Evolutionary conservation across 306 rosid species (phyloP), one percentile per base, ranked within the genome.

Genomic region (Carpinus viminea): DNA sequence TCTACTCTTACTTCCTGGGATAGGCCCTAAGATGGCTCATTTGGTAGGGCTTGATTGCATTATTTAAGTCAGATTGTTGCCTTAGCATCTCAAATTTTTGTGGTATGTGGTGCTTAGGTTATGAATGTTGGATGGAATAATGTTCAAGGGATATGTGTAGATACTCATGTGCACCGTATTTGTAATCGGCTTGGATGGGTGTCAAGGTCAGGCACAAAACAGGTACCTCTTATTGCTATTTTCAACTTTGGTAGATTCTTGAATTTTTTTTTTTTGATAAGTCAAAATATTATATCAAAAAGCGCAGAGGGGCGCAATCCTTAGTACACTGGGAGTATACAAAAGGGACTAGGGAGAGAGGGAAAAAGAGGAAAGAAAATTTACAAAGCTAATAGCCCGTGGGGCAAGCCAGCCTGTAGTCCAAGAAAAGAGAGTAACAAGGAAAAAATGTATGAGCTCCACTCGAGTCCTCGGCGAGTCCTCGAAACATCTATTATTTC

Each of bases 21-120:
- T 94, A 71, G 98, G 98, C 71, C 98, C 98, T 69, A 94, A 94
- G 89, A 94, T 94, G 85, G 98, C 97, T 81, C 96, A 94, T 88
- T 83, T 94, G 95, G 97, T 94, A 85, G 74, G 78, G 68, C 62
- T 51, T 76, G 43, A 64, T 66, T 48, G 73, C 72, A 31, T 76
- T 65, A 5, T 31, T 74, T 41, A 65, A 80, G 82, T 75, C 68
- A 74, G 21, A 50, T 3, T 73, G 68, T 71, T 75, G 52, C 79
- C 66, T 70, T 57, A 69, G 74, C 75, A 74, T 79, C 78, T 53
- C 55, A 17, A 71, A 82, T 43, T 48, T 62, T 47, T 66, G 73
- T 79, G 70, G 36, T 79, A 24, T 50, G 28, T 83, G 85, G 56
- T 66, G 68, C 20, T 68, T 75, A 94, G 98, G 97, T 92, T 82